Evolutionary conservation across 2,329 filamentous ascomycete genomes (phyloP).

Genomic region (Pezizomycotina sp.): DNA sequence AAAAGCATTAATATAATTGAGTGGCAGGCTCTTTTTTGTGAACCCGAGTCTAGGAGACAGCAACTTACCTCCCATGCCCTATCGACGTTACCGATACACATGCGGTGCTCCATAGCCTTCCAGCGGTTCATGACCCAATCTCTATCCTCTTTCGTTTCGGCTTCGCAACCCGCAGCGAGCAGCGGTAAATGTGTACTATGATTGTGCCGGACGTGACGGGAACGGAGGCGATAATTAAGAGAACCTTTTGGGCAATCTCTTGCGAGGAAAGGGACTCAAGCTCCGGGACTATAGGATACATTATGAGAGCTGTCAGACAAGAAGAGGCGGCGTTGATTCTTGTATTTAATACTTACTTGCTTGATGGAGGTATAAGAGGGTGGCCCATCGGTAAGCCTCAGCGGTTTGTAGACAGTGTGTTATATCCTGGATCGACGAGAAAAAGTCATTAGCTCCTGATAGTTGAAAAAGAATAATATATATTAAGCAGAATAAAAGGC

Average conservation of each 20-base stretch:
- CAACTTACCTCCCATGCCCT: conserved; percentile 42
- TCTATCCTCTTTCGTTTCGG: conserved; percentile 41
- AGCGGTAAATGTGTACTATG: conserved; percentile 54
- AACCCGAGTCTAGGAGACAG: too few species aligned
- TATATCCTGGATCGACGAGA: conserved; percentile 41
- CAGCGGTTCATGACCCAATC: conserved; percentile 49
- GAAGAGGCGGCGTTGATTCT: too few species aligned
- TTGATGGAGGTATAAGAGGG: conserved; percentile 49
- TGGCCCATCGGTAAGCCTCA: conserved; percentile 49
- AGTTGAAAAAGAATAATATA: too few species aligned
- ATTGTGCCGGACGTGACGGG: conserved; percentile 45
- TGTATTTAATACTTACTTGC: conserved; percentile 47
- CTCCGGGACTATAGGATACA: conserved; percentile 51
- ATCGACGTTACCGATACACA: conserved; percentile 52
- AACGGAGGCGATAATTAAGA: conserved; percentile 46
- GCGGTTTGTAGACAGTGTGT: conserved; percentile 47
- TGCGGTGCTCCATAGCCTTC: conserved; percentile 42
- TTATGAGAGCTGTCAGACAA: conserved; percentile 52
- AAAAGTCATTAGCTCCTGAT: too few species aligned
- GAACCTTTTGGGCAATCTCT: conserved; percentile 44
- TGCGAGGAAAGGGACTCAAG: conserved; percentile 43
- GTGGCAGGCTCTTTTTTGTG: too few species aligned
- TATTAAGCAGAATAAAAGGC: too few species aligned
- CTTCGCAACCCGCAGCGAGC: conserved; percentile 50
- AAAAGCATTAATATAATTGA: too few species aligned